Base-by-base conservation (phyloP, 2,329 filamentous ascomycete genomes). In the Calonectria ilicicola region DNA sequence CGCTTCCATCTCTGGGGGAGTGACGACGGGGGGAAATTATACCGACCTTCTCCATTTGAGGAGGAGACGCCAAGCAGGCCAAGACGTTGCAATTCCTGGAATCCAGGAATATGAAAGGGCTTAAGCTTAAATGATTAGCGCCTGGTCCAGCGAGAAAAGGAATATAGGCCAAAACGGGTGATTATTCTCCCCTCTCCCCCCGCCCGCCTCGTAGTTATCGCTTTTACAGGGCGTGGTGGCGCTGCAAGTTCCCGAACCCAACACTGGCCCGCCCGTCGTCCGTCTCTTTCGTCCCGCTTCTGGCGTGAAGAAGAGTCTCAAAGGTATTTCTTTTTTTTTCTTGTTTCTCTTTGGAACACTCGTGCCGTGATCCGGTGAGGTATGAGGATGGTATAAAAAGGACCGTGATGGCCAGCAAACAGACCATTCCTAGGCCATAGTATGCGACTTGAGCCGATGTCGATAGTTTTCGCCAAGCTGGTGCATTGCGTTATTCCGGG, bases 121-220 rank as follows among this genome's bases (percentile, higher is more conserved):
- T 65, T 70, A 60, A 70, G 67, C 67, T 70, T 65, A 65, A 70
- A 21, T 65, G 60, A 65, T 65, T 58, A 58, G 67, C 40, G 58
- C 42, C 19, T 65, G 40, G 62, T 23, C 32, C 60, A 19, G 49
- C n/a, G n/a, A 62, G 51, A 29, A 21, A 51, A 51, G 42, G 23
- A 44, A 68, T 62, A 42, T 46, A n/a, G n/a, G 10, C 44, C 27
- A 47, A 35, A 23, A n/a, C 26, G 62, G 40, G 42, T 17, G 53
- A 8, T 38, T 38, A 23, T 46, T 21, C 40, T 29, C 19, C 29
- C 29, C 40, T 29, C 19, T 9, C 29, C 29, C 29, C 58, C 38
- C 58, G 40, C 26, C 40, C 26, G 40, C 15, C 56, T 44, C 32
- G 53, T 23, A 17, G 21, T n/a, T 35, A 27, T 60, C 32, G 32